Evolutionary conservation across 306 rosid species (phyloP), one percentile per base, ranked within the genome.

Genomic region (Vigna mungo): DNA sequence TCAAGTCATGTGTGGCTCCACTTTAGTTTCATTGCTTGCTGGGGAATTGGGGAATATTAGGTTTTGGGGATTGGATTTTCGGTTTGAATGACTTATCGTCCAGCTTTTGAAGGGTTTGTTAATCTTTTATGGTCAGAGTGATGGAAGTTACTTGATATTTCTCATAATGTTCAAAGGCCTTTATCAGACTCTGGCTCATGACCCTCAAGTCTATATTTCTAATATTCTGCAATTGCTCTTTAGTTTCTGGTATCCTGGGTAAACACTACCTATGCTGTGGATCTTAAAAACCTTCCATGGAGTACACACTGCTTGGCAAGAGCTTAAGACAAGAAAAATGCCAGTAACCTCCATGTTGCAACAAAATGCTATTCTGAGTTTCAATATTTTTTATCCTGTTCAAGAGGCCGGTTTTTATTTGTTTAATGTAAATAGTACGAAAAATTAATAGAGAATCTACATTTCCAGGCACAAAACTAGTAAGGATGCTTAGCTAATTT

Each of bases 111-210:
- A 64, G 52, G 0, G 34, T 59, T 7, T 63, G 1, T 79, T 74
- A 58, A 56, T 75, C 71, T 44, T 82, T 79, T 71, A 15, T 32
- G 21, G 71, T 71, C 32, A 62, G 34, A 43, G 54, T 30, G 36
- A 30, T 36, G 49, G 10, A 27, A 60, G 43, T 27, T 55, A 49
- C 18, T 27, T 71, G 30, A 76, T 49, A 54, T 75, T 62, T 66
- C 73, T 59, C 36, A 2, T 13, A 48, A 54, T 71, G 18, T 63
- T 18, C 36, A 63, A 48, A 75, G 25, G 20, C 72, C 48, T 39
- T 10, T 65, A 58, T 72, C 55, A 30, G 25, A 36, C 66, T 46
- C 52, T 66, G 18, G 54, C 72, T 41, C 68, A 63, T 25, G 3
- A 17, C 10, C 68, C 72, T 49, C 56, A 61, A 30, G 54, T 34